These are phyloP conservation scores for Phytophthora nicotianae DNA, from an alignment of 352 stramenopile species.

Conservation along the genomic window DNA sequence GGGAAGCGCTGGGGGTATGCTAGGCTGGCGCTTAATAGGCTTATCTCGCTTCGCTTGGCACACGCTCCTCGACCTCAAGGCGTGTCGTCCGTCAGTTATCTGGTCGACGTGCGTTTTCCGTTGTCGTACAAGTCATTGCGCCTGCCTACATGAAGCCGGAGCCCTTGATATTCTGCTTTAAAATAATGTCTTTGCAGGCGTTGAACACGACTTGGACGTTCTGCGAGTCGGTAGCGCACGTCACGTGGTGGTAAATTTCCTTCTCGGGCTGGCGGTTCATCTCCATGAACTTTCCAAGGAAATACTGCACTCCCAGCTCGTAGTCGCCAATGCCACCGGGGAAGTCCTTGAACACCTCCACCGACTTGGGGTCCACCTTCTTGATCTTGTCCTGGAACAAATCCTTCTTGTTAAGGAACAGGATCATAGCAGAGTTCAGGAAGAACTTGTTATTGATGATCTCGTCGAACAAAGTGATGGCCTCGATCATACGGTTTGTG, in stretches of 20 bases:
- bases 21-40: conserved; percentile 27
- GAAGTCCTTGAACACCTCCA: conserved; percentile 93
- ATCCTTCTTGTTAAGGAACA: conserved; percentile 98
- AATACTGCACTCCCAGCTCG: conserved; percentile 90
- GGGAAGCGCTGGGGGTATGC: conserved; percentile 16
- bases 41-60: conserved; percentile 21
- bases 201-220: conserved; percentile 98
- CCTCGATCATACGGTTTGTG: conserved; percentile 96
- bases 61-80: conserved; percentile 16
- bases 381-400: conserved; percentile 97
- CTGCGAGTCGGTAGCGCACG: conserved; percentile 96
- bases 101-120: conserved; percentile 30
- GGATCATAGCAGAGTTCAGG: conserved; percentile 92
- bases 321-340: conserved; percentile 82
- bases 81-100: conserved; percentile 11
- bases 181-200: conserved; percentile 96
- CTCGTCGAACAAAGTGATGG: conserved; percentile 94
- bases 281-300: conserved; percentile 95
- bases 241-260: conserved; percentile 96
- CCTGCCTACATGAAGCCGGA: conserved; percentile 87
- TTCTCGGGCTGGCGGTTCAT: conserved; percentile 92
- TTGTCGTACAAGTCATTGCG: conserved; percentile 24
- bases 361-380: conserved; percentile 91
- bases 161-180: conserved; percentile 94
- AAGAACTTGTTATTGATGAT: conserved; percentile 97